phyloP scores from a whole-genome alignment of 768 basidiomycete genomes.

The Artomyces pyxidatus region DNA sequence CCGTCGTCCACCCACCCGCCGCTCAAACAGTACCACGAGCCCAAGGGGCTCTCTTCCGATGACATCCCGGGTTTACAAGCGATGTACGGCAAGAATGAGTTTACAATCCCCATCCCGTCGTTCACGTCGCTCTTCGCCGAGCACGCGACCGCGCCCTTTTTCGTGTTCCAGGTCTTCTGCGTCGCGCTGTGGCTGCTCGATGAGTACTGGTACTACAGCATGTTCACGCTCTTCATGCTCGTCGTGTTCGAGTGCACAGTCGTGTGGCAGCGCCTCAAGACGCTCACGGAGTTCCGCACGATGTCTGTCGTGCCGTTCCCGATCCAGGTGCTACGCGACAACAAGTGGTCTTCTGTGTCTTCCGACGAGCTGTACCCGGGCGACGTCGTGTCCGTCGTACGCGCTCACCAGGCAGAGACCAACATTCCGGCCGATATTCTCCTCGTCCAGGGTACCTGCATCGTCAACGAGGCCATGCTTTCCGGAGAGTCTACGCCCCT shows the following conservation, averaged over 20 bases:
- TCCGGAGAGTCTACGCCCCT: conserved; percentile 97
- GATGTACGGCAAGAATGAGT: conserved; percentile 89
- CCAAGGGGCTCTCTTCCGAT: conserved; percentile 43
- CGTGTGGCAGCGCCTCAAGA: conserved; percentile 96
- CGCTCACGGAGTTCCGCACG: conserved; percentile 90
- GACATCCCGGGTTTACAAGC: conserved; percentile 44
- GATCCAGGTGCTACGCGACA: conserved; percentile 73
- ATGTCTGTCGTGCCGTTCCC: conserved; percentile 93
- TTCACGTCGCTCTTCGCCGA: conserved; percentile 89
- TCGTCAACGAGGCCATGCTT: conserved; percentile 99
- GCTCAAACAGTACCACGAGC: conserved; percentile 54
- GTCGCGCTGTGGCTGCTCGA: conserved; percentile 96
- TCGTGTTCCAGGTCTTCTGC: conserved; percentile 98
- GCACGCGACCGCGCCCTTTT: conserved; percentile 98
- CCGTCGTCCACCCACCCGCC: conserved; percentile 69
- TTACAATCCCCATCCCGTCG: conserved; percentile 94
- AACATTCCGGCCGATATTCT: conserved; percentile 90
- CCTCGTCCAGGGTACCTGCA: conserved; percentile 85
- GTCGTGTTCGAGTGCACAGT: conserved; percentile 98
- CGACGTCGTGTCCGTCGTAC: conserved; percentile 78
- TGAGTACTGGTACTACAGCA: conserved; percentile 98
- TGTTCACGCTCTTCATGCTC: conserved; percentile 98
- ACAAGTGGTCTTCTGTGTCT: conserved; percentile 71
- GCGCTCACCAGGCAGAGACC: conserved; percentile 63
- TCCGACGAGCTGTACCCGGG: conserved; percentile 88